Base-by-base conservation (phyloP, 352 stramenopile species). In the Pythium grandisporangium region DNA sequence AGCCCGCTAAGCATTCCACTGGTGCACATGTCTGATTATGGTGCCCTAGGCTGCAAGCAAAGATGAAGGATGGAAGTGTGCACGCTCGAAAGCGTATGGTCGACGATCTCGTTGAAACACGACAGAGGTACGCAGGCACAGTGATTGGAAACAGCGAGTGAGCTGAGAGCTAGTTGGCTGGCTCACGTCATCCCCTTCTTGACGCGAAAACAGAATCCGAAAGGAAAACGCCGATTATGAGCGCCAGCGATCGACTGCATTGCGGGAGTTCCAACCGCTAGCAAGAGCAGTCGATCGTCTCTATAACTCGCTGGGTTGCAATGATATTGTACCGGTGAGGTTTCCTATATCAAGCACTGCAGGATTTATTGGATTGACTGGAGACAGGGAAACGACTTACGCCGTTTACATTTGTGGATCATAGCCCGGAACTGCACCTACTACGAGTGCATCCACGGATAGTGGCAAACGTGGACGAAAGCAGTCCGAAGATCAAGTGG, bases 221-320 rank as follows among this genome's bases (percentile, higher is more conserved):
- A 84, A 82, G 39, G 76, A 90, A 24, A 90, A 86, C 33, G 56
- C 69, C 1, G 72, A 86, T 33, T 69, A 84, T 30, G 76, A 90
- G 48, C 66, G 73, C 6, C 60, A 84, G 14, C 70, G 76, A 16
- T 63, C 66, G 42, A 63, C 53, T 16, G 70, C 73, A 6, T 58
- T 64, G 27, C 58, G 74, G 10, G 73, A 90, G 49, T 90, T 90
- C 42, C 69, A 83, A 29, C 74, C 76, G 17, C 68, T 85, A 25
- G 71, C 76, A 5, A 66, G 76, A 7, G 59, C 78, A 10, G 76
- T 90, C 17, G 76, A 90, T 21, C 68, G 70, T 1, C 52, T 87
- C 5, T 90, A 90, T 62, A 90, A 90, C 36, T 58, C 71, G 0
- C 56, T 90, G 0, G 74, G 74, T 6, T 90, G 76, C 61, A 86